Conservation (phyloP, 129 eudicot genomes). For the Centrapalus pauciflorus region DNA sequence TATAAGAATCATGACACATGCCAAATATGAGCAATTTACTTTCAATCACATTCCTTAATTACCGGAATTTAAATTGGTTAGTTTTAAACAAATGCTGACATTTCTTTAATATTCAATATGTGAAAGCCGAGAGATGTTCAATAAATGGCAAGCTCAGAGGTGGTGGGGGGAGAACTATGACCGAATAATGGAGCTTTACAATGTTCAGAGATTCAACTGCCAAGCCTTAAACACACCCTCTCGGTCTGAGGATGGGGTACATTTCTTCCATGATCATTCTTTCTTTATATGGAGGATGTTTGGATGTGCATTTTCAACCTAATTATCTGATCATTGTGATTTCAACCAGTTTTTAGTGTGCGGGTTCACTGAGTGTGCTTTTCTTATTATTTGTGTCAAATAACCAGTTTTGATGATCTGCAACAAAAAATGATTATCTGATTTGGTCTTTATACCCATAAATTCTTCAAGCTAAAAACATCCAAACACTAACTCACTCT, state of each 20-base stretch:
- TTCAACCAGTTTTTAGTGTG: too few relatives aligned
- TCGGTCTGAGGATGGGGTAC: slow-evolving; percentile 88
- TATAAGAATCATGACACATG: neutral
- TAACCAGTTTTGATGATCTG: too few relatives aligned
- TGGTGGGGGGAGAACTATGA: slow-evolving; percentile 99
- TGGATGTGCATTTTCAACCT: too few relatives aligned
- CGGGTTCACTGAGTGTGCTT: too few relatives aligned
- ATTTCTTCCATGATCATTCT: slow-evolving; percentile 2
- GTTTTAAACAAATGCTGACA: slow-evolving; percentile 18
- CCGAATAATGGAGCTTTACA: slow-evolving; percentile 89
- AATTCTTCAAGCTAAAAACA: too few relatives aligned
- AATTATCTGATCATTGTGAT: too few relatives aligned
- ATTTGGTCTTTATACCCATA: too few relatives aligned
- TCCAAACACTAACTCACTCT: too few relatives aligned
- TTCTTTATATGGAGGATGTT: too few relatives aligned
- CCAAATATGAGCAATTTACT: neutral
- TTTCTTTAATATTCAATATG: neutral
- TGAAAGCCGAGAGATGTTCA: slow-evolving; percentile 86
- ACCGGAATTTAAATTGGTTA: neutral
- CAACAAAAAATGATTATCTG: too few relatives aligned
- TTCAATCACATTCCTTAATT: neutral
- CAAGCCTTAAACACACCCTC: slow-evolving; percentile 85
- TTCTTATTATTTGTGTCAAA: neutral
- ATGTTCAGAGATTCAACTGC: slow-evolving; percentile 82
- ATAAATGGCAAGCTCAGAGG: slow-evolving; percentile 96